Evolutionary conservation across 1,139 yeast species (phyloP).

Genomic region (Blastobotrys raffinosifermentans): DNA sequence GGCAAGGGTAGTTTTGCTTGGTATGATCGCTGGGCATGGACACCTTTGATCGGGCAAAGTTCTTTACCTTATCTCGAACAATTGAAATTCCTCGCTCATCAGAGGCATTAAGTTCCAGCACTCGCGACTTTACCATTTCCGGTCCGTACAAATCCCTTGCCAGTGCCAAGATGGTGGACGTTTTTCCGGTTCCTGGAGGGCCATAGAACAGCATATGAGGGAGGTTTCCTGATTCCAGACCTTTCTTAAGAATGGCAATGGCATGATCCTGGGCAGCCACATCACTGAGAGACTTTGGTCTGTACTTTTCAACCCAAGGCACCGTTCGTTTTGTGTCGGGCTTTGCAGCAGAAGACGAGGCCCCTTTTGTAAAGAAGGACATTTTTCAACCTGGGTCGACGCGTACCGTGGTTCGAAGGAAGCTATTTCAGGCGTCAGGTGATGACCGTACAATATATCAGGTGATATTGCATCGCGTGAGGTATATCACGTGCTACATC

Average conservation of each 20-base stretch:
- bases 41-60: slow-evolving; percentile 79
- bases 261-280: slow-evolving; percentile 92
- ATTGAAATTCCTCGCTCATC: slow-evolving; percentile 87
- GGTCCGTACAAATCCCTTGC: slow-evolving; percentile 94
- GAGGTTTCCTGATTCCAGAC: slow-evolving; percentile 65
- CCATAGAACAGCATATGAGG: slow-evolving; percentile 74
- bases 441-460: too few relatives aligned
- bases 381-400: too few relatives aligned
- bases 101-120: slow-evolving; percentile 80
- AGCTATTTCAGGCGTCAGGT: too few relatives aligned
- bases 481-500: too few relatives aligned
- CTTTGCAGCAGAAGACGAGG: neutral
- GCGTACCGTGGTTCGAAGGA: too few relatives aligned
- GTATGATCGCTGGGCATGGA: slow-evolving; percentile 73
- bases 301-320: slow-evolving; percentile 78
- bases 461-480: too few relatives aligned
- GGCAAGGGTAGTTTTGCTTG: slow-evolving; percentile 69
- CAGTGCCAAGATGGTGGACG: slow-evolving; percentile 85
- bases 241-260: slow-evolving; percentile 72
- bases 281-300: slow-evolving; percentile 79
- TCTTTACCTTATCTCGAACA: slow-evolving; percentile 77
- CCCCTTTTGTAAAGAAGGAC: too few relatives aligned
- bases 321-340: neutral
- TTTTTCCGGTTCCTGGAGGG: slow-evolving; percentile 98
- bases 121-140: slow-evolving; percentile 77